Base-by-base conservation (phyloP, 306 rosid genomes). In the Cicer pinnatifidum region DNA sequence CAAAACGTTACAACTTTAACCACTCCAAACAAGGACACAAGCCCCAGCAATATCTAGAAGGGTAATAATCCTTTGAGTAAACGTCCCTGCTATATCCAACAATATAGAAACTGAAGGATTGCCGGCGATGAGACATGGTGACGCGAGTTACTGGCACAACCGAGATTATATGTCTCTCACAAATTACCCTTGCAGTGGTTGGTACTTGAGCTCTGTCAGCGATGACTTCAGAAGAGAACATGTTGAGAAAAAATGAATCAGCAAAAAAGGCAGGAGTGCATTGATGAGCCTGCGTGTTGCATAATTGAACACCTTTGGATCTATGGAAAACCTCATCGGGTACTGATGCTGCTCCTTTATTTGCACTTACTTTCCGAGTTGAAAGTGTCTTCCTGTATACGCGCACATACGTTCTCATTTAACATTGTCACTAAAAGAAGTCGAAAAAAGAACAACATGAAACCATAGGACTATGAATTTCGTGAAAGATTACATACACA, bases 21-120 rank as follows among this genome's bases (percentile, higher is more conserved):
- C 98, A 94, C 79, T 91, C 98, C 87, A 94, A 81, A 73, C 98
- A 94, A 33, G 98, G 97, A 69, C 98, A 94, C 20, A 91, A 54
- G n/a, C 97, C 97, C 96, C 98, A 94, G 72, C 98, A 91, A 77
- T 71, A 89, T 68, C 91, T 84, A 19, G 98, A 66, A 0, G 98
- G 97, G 84, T 92, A 88, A 76, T 90, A 86, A 81, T 91, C 98
- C 90, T 86, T 94, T 64, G 89, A 80, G 80, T 94, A 94, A 41
- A 94, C 92, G 76, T 94, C 97, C 80, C 85, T 82, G 89, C 83
- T 86, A 13, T 80, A 76, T 10, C 97, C 98, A 8, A 91, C 84
- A 38, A 94, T 87, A 63, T 94, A 91, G 86, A 91, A 94, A 74
- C 90, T 94, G 91, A 94, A 94, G 61, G 89, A 83, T 44, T 46